Evolutionary conservation across 2,329 filamentous ascomycete species (phyloP), one percentile per base, ranked within the genome.

Genomic region (Nothophaeocryptopus gaeumannii): DNA sequence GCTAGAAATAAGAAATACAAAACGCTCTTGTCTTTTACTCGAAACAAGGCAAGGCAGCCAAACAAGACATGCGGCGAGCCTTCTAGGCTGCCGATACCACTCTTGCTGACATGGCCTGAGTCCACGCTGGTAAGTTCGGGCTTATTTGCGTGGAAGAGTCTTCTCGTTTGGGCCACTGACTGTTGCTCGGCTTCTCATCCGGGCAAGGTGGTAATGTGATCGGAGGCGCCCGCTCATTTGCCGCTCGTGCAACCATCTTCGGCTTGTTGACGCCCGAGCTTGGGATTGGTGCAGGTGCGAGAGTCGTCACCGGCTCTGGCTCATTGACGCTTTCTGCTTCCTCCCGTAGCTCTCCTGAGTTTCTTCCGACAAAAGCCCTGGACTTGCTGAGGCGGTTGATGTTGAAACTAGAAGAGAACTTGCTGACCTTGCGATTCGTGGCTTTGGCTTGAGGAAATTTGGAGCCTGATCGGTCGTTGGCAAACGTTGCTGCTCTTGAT

Each of bases 181-280:
- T n/a, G 34, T 36, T 26, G 20, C 20, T 36, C 30, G 13, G 36
- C 14, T 47, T 35, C 33, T 57, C 53, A 39, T 58, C 54, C 9
- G 64, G 65, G 48, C 61, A 67, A 3, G 63, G 56, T 16, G 66
- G 66, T 4, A 68, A 53, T 5, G 56, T 50, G 30, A 68, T 50
- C 3, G 59, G 45, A 7, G 65, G 61, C 4, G 58, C 65, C 13
- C 65, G 65, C 54, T 69, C 65, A 44, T 60, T 64, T 2, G 62
- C 65, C 20, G 59, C 65, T 14, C 66, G 61, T 8, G 66, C 53
- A 11, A 67, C 47, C 56, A 69, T 57, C 54, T 63, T 67, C 8
- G 54, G 49, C 36, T 51, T 55, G 36, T 37, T 41, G 16, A 55
- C 32, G 34, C 51, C 56, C 29, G 56, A 47, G 41, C 39, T 50